Percentiles rank a stretch among this genome's conserved stretches.
Evolutionary conservation across 177 flowering plant genomes (phyloP).

Genomic region (Vitis hybrid): DNA sequence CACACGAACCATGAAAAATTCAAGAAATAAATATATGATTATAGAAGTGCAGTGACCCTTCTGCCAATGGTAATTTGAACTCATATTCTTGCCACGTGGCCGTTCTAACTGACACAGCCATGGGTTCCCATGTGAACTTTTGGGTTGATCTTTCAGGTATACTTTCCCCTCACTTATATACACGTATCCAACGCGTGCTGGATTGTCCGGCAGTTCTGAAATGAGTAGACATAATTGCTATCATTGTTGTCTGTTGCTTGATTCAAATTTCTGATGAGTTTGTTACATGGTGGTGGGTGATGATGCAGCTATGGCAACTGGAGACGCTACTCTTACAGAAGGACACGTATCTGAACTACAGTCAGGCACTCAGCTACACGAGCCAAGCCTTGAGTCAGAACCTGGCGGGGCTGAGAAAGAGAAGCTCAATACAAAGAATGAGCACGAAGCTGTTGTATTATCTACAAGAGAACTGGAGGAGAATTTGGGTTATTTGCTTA

Average conservation of each 20-base stretch:
- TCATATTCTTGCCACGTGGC: not conserved
- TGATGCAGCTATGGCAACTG: slow-evolving; percentile 90
- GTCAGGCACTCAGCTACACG: slow-evolving; percentile 95
- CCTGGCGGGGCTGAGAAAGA: slow-evolving; percentile 68
- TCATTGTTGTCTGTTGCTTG: not conserved
- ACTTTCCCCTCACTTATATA: slow-evolving; percentile 16
- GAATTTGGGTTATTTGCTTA: slow-evolving; percentile 73
- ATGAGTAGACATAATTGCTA: slow-evolving; percentile 1
- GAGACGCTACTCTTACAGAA: slow-evolving; percentile 94
- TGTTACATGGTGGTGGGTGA: slow-evolving; percentile 1
- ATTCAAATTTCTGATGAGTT: slow-evolving; percentile 5
- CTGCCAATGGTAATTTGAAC: slow-evolving; percentile 1
- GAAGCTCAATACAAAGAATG: slow-evolving; percentile 43
- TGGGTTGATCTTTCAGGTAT: not conserved
- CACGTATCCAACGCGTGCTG: not conserved
- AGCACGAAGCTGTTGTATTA: slow-evolving; percentile 51
- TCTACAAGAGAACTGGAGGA: slow-evolving; percentile 86
- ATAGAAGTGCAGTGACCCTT: not conserved
- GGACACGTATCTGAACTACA: slow-evolving; percentile 94
- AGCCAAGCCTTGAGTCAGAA: slow-evolving; percentile 99
- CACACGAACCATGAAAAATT: too few species aligned
- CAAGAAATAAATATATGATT: too few species aligned
- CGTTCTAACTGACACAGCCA: not conserved
- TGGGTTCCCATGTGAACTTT: slow-evolving; percentile 20
- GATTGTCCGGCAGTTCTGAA: not conserved